A percentile compares a stretch with the other conserved stretches of the same genome.
Evolutionary conservation across 164 flowering plant species (phyloP).

Genomic region (Aristolochia contorta): DNA sequence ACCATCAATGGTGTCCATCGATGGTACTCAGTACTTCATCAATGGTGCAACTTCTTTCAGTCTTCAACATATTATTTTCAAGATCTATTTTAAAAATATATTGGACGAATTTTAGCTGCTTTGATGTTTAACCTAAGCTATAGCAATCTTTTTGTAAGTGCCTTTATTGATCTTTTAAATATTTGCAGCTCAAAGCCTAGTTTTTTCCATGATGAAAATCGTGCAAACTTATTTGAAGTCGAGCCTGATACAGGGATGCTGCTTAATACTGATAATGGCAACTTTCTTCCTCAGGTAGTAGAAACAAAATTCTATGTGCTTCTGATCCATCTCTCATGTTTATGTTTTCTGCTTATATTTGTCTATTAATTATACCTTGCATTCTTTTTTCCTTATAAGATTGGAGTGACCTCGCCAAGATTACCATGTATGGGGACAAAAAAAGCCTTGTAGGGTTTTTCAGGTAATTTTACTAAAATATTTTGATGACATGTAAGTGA

Average conservation of each 20-base stretch:
- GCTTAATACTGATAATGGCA: conserved; percentile 83
- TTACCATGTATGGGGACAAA: conserved; percentile 26
- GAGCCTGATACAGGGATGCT: conserved; percentile 86
- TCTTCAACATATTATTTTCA: no score
- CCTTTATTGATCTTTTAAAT: no score
- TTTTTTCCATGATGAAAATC: conserved; percentile 83
- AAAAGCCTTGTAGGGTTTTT: conserved; percentile 51
- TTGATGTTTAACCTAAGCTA: no score
- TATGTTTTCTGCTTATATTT: conserved; percentile 3
- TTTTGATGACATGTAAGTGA: no score
- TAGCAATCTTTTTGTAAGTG: no score
- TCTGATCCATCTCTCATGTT: conserved; percentile 1
- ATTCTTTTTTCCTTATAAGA: conserved; percentile 22
- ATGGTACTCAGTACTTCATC: no score
- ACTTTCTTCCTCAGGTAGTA: conserved; percentile 73
- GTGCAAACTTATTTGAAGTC: conserved; percentile 83
- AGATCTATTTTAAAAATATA: no score
- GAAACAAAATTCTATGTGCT: neutral
- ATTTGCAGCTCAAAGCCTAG: conserved; percentile 74
- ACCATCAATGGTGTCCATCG: no score
- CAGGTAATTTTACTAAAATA: conserved; percentile 43
- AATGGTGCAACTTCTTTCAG: no score
- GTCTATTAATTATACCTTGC: neutral
- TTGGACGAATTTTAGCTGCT: no score
- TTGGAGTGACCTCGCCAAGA: conserved; percentile 41